Evolutionary conservation across 176 grass and related monocot genomes (phyloP).

Genomic region (Lolium rigidum): DNA sequence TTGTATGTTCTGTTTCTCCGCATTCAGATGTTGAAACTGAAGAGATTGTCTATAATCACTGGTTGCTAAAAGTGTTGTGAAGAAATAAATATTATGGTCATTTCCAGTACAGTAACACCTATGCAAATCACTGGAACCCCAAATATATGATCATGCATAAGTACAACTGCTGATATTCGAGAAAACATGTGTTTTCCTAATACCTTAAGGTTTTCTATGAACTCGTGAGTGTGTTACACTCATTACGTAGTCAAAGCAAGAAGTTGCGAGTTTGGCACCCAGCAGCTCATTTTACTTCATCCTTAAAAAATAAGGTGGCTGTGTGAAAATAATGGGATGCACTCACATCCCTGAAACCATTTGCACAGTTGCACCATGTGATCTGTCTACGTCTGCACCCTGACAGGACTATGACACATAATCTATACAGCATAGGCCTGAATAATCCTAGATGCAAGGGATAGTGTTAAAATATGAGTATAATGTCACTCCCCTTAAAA

Average conservation of each 20-base stretch:
- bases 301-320: background rate
- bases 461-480: background rate
- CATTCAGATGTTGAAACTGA: slow-evolving; percentile 70
- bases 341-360: background rate
- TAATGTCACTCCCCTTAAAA: background rate
- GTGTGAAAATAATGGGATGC: background rate
- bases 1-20: slow-evolving; percentile 73
- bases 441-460: background rate
- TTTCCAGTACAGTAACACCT: slow-evolving; percentile 21
- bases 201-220: background rate
- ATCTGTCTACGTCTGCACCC: background rate
- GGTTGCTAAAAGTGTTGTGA: slow-evolving; percentile 46
- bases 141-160: background rate
- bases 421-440: background rate
- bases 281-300: background rate
- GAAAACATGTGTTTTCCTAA: background rate
- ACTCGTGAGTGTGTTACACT: background rate
- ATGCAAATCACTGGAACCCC: slow-evolving; percentile 3
- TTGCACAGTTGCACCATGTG: background rate
- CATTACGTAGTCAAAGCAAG: background rate
- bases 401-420: background rate
- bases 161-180: background rate
- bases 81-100: slow-evolving; percentile 36
- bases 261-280: background rate
- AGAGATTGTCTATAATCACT: slow-evolving; percentile 78